These are phyloP conservation scores for Suillus tomentosus DNA, from an alignment of 768 basidiomycete genomes.

Conservation along the genomic window DNA sequence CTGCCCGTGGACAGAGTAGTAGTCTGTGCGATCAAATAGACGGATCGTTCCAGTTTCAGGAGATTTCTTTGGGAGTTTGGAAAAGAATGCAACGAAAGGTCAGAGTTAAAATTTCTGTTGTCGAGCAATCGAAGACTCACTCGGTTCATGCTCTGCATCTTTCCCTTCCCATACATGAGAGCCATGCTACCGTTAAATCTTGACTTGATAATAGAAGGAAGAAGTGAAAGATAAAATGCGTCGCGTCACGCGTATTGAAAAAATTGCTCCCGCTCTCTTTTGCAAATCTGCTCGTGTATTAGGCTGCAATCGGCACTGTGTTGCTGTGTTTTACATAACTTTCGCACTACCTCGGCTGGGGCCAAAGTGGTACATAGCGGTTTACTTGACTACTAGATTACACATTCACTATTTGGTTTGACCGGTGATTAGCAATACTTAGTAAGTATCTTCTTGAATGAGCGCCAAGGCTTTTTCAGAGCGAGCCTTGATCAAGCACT, in stretches of 20 bases:
- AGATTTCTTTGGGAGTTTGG: slow-evolving; percentile 60
- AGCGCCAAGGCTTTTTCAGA: too few relatives aligned
- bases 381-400: too few relatives aligned
- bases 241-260: background rate
- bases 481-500: too few relatives aligned
- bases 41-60: slow-evolving; percentile 82
- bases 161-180: slow-evolving; percentile 64
- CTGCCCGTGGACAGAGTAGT: slow-evolving; percentile 84
- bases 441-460: too few relatives aligned
- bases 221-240: background rate
- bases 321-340: too few relatives aligned
- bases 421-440: too few relatives aligned
- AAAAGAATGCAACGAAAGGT: slow-evolving; percentile 70
- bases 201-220: slow-evolving; percentile 1
- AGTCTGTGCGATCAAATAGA: slow-evolving; percentile 83
- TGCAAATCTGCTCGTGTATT: too few relatives aligned
- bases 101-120: background rate
- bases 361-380: too few relatives aligned
- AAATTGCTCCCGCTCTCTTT: background rate
- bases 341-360: too few relatives aligned
- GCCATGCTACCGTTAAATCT: slow-evolving; percentile 39
- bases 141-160: slow-evolving; percentile 43
- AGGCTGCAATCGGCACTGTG: too few relatives aligned
- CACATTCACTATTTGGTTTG: too few relatives aligned
- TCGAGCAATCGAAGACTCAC: background rate